Evolutionary conservation across 2,329 filamentous ascomycete genomes (phyloP), one percentile per base, ranked within the genome.

Genomic region (Tolypocladium ovalisporum): DNA sequence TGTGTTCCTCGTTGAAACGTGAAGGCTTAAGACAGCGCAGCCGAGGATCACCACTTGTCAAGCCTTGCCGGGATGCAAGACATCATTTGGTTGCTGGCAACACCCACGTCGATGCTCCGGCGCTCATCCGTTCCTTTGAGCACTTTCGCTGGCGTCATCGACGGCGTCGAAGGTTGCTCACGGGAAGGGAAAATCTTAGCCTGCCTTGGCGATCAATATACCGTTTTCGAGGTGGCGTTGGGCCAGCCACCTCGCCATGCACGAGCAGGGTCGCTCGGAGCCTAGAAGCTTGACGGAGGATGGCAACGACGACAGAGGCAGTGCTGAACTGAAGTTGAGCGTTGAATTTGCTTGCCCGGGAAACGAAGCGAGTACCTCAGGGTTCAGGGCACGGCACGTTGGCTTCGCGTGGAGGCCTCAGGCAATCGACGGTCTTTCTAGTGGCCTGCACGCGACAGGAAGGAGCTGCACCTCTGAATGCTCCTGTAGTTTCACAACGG

Each of bases 1-100:
- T 70, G 69, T 71, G 69, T 69, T 66, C 60, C 65, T 67, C 63
- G 63, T 68, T 71, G 67, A 71, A 71, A 71, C 67, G 67, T 66
- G 64, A 63, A 65, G 66, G 62, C 59, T 60, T 51, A 62, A 62
- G 62, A 61, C 61, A 61, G 54, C 57, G 59, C 62, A 67, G 66
- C 67, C 67, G 66, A 65, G 60, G 61, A 59, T 59, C 57, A 66
- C 66, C 66, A 69, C 63, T 63, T 69, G 67, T 68, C 65, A 67
- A 66, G 60, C 60, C 62, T 59, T n/a, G n/a, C 47, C 54, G n/a
- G 60, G 54, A 61, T 60, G 55, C 58, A 58, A 60, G 60, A 62
- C 59, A 61, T 54, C 52, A 58, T 55, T 62, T 59, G 60, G 60
- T 24, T 36, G 29, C 35, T 17, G n/a, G 37, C 44, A 22, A n/a